phyloP scores from a whole-genome alignment of 352 stramenopile genomes.

The Pythium vanterpoolii region DNA sequence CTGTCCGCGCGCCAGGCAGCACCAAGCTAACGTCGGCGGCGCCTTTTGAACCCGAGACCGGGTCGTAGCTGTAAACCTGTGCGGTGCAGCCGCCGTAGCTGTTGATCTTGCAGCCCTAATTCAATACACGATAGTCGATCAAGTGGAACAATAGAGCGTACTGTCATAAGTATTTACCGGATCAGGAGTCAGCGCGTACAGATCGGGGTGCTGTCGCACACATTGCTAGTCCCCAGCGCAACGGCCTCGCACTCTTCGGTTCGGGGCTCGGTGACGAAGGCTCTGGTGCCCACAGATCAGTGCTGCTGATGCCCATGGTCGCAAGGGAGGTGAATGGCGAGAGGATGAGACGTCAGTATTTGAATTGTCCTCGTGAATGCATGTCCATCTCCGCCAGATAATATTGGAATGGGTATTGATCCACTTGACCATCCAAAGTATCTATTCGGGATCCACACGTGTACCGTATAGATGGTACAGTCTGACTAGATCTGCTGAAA shows the following conservation, averaged over 20 bases:
- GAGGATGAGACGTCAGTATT: neutral
- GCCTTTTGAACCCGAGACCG: neutral
- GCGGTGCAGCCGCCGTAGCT: neutral
- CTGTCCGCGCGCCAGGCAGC: neutral
- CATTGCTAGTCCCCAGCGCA: neutral
- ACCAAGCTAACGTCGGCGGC: neutral
- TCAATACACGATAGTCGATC: no score
- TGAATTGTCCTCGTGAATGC: neutral
- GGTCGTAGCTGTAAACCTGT: neutral
- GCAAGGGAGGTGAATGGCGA: neutral
- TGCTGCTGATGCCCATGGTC: neutral
- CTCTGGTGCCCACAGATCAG: neutral
- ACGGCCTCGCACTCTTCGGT: neutral
- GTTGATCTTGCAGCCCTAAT: neutral
- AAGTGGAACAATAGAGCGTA: no score
- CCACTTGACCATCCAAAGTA: no score
- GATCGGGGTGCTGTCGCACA: neutral
- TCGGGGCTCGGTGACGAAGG: neutral
- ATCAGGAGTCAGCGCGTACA: neutral
- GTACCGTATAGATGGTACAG: neutral
- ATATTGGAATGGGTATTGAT: neutral
- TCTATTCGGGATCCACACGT: no score
- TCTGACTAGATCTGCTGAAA: neutral
- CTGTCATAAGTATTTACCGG: no score
- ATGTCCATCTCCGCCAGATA: neutral